These are phyloP conservation scores for Penicilliopsis zonata DNA, from an alignment of 495 filamentous ascomycete species.

Conservation along the genomic window DNA sequence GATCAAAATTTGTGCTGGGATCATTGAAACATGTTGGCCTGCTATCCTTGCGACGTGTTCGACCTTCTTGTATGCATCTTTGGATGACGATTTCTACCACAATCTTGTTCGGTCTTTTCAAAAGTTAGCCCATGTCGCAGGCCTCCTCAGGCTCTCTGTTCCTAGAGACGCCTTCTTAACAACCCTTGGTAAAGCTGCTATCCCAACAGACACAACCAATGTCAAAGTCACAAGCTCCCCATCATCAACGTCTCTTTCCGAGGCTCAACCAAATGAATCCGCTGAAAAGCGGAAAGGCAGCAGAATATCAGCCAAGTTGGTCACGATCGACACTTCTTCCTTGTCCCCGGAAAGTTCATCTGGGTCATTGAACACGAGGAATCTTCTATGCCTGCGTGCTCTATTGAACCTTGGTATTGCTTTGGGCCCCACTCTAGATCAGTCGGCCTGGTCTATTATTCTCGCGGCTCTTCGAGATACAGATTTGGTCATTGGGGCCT, in stretches of 20 bases:
- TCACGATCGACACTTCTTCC: constrained; percentile 11
- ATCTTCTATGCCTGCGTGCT: constrained; percentile 79
- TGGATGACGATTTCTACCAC: constrained; percentile 93
- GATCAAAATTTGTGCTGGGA: constrained; percentile 61
- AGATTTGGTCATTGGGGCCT: constrained; percentile 66
- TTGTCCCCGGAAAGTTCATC: constrained; percentile 11
- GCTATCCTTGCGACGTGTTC: constrained; percentile 88
- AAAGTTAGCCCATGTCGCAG: constrained; percentile 90
- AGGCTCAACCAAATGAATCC: no score
- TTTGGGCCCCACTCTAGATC: constrained; percentile 71
- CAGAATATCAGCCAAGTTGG: no score
- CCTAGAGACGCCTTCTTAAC: constrained; percentile 92
- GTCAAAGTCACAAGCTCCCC: constrained; percentile 31
- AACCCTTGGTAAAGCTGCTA: constrained; percentile 81
- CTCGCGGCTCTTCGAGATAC: constrained; percentile 86
- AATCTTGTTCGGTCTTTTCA: constrained; percentile 88
- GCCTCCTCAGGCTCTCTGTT: constrained; percentile 69
- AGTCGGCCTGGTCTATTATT: constrained; percentile 74
- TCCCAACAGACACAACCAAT: constrained; percentile 54
- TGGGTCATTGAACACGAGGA: constrained; percentile 67
- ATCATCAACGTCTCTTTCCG: no score
- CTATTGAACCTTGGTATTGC: constrained; percentile 91
- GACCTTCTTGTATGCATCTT: constrained; percentile 80
- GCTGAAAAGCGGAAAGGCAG: no score
- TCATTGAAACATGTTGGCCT: constrained; percentile 91